phyloP scores from a whole-genome alignment of 768 basidiomycete genomes.

The Tulasnella sp. region DNA sequence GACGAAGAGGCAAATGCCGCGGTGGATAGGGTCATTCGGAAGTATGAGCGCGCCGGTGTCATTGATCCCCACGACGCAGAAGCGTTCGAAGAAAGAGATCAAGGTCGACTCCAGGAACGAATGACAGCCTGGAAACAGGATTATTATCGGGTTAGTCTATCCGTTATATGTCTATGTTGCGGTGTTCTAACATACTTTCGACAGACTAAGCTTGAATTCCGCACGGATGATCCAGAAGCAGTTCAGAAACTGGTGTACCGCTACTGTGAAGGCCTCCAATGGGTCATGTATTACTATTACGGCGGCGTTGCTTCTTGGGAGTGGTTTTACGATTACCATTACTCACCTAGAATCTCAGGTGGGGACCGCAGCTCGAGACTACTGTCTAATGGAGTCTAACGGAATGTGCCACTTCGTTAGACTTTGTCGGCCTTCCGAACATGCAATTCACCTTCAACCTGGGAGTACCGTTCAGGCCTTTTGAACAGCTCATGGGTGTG shows the following conservation, averaged over 20 bases:
- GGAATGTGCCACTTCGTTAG: constrained; percentile 24
- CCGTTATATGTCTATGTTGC: background rate
- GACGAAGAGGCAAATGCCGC: constrained; percentile 16
- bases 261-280: constrained; percentile 91
- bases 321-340: constrained; percentile 99
- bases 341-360: constrained; percentile 95
- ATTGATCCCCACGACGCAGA: constrained; percentile 56
- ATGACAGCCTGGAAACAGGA: constrained; percentile 86
- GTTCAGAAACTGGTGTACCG: constrained; percentile 62
- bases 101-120: constrained; percentile 60
- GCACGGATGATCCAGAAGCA: constrained; percentile 53
- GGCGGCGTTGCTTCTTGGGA: constrained; percentile 95
- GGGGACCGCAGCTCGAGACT: constrained; percentile 18
- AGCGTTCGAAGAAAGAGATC: constrained; percentile 65
- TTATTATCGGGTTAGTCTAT: constrained; percentile 66
- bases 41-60: constrained; percentile 3
- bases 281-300: constrained; percentile 99
- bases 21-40: constrained; percentile 11
- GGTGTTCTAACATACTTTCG: too few species aligned
- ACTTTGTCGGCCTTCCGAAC: constrained; percentile 50
- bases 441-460: constrained; percentile 82
- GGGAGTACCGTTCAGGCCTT: constrained; percentile 84
- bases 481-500: constrained; percentile 97
- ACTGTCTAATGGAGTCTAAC: background rate
- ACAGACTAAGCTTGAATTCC: constrained; percentile 83